Evolutionary conservation across 1,139 yeast species (phyloP), one percentile per base, ranked within the genome.

Genomic region (Eremothecium coryli): DNA sequence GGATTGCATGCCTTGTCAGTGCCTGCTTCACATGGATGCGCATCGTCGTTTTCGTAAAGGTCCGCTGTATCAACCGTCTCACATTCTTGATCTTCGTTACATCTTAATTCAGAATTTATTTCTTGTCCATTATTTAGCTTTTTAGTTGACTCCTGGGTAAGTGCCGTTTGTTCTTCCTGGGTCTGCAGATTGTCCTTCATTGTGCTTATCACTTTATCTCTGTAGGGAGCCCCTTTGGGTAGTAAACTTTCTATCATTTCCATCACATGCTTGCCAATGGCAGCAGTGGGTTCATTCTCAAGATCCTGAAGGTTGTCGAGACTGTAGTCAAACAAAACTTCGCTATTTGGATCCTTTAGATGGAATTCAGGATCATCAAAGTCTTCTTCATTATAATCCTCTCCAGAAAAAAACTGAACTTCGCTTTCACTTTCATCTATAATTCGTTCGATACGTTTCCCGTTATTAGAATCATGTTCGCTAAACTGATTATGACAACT

Each of bases 261-360:
- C 14, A 55, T 43, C 17, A 53, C 48, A 31, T 45, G 46, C 31
- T 48, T 53, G 23, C 56, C 52, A 15, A 53, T 43, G 13, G 30
- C 14, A 4, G 22, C 22, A 14, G 10, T 18, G 9, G 22, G 22
- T n/a, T 47, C 52, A 28, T 48, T 48, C 4, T 53, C 48, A 10
- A 50, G 37, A 21, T 52, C 54, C 10, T 40, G 39, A n/a, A 50
- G 36, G 15, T 42, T 48, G 26, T 49, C 48, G 2, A 49, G 45
- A 20, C 49, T 56, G 30, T 50, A 52, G 33, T 54, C 59, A 37
- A 54, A 54, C 25, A 53, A 46, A 28, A 53, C 45, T 31, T 54
- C 56, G 4, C 52, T 52, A 20, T 51, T 54, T 15, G 44, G 49
- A 9, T 42, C 51, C 26, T 47, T 45, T 8, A 51, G 36, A 32